Evolutionary conservation across 345 rosid genomes (phyloP).

Genomic region (Pugionium cornutum): DNA sequence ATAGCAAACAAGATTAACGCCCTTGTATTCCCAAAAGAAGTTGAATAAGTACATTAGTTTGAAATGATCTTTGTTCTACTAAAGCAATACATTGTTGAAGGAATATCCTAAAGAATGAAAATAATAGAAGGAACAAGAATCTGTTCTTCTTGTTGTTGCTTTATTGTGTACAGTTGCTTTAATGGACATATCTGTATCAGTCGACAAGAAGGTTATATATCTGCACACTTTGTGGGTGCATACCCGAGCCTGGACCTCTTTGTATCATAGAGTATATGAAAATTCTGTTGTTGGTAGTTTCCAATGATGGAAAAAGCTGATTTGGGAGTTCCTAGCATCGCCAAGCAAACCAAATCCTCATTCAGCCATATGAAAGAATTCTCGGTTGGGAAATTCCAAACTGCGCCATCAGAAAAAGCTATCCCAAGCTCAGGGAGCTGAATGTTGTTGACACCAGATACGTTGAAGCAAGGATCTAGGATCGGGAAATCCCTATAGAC

Average conservation of each 20-base stretch:
- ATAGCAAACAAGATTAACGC: slow-evolving; percentile 1
- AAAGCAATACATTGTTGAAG: slow-evolving; percentile 15
- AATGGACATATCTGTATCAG: slow-evolving; percentile 8
- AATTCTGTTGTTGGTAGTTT: slow-evolving; percentile 89
- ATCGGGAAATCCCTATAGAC: slow-evolving; percentile 53
- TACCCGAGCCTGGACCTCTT: slow-evolving; percentile 77
- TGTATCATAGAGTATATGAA: slow-evolving; percentile 73
- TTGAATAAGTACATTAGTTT: slow-evolving; percentile 29
- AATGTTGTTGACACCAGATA: slow-evolving; percentile 60
- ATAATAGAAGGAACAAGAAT: slow-evolving; percentile 7
- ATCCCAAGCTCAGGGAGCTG: slow-evolving; percentile 77
- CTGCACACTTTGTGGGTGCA: slow-evolving; percentile 71
- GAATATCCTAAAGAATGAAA: slow-evolving; percentile 32
- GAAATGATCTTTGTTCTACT: slow-evolving; percentile 19
- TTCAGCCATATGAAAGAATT: slow-evolving; percentile 68
- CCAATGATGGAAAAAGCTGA: slow-evolving; percentile 85
- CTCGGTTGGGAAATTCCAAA: slow-evolving; percentile 89
- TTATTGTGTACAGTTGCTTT: slow-evolving; percentile 38
- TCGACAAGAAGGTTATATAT: slow-evolving; percentile 42
- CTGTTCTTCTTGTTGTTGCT: slow-evolving; percentile 12
- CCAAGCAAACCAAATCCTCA: slow-evolving; percentile 74
- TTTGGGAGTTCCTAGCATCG: slow-evolving; percentile 73
- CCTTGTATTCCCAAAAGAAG: slow-evolving; percentile 8
- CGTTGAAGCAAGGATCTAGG: slow-evolving; percentile 81
- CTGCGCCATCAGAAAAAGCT: slow-evolving; percentile 65